Evolutionary conservation across 768 basidiomycete genomes (phyloP).

Genomic region (Postia placenta): DNA sequence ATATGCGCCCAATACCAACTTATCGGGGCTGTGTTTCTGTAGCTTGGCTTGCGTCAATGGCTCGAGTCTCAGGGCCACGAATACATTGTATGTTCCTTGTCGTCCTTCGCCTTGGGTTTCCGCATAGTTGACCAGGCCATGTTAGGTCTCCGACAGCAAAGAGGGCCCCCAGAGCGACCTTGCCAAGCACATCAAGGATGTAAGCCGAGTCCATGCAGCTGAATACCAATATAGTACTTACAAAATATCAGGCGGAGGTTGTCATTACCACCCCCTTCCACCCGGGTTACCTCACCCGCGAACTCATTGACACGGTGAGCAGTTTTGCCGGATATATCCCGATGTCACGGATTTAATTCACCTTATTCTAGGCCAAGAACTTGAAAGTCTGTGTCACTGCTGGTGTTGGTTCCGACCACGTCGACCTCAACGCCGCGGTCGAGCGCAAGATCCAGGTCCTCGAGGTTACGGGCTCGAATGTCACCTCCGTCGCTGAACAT

Average conservation of each 20-base stretch:
- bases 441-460: slow-evolving; percentile 64
- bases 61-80: slow-evolving; percentile 70
- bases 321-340: not conserved
- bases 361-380: slow-evolving; percentile 52
- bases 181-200: slow-evolving; percentile 76
- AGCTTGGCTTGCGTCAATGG: slow-evolving; percentile 74
- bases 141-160: slow-evolving; percentile 74
- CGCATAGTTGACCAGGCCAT: not conserved
- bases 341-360: not conserved
- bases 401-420: slow-evolving; percentile 86
- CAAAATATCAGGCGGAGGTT: slow-evolving; percentile 55
- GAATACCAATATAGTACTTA: not conserved
- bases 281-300: slow-evolving; percentile 75
- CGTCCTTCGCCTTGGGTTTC: not conserved
- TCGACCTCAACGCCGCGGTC: slow-evolving; percentile 85
- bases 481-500: slow-evolving; percentile 88
- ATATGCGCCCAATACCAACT: not conserved
- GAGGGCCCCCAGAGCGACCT: slow-evolving; percentile 78
- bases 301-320: slow-evolving; percentile 60
- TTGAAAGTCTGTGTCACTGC: slow-evolving; percentile 88
- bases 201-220: slow-evolving; percentile 30
- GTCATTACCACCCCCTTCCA: slow-evolving; percentile 85
- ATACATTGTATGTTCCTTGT: slow-evolving; percentile 44
- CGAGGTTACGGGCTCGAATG: slow-evolving; percentile 82
- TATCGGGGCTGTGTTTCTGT: not conserved